These are phyloP conservation scores for Niveomyces coronatus DNA, from an alignment of 2,329 filamentous ascomycete species.

Conservation along the genomic window DNA sequence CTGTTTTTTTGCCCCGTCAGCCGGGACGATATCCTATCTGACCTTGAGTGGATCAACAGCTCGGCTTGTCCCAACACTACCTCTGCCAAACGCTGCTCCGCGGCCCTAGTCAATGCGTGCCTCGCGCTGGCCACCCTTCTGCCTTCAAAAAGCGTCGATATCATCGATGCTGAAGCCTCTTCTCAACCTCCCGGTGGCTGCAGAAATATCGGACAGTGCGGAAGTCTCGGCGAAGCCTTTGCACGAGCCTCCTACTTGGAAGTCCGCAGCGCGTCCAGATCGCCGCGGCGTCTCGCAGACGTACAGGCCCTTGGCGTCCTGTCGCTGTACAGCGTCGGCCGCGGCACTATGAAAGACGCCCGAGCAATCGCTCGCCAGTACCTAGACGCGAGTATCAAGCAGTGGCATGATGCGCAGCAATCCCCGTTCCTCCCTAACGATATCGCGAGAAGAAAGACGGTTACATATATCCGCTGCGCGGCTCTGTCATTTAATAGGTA, in stretches of 20 bases:
- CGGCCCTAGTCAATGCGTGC: background rate
- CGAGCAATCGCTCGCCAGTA: slow-evolving; percentile 1
- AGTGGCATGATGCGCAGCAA: background rate
- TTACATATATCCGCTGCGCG: background rate
- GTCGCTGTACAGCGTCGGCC: background rate
- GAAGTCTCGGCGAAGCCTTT: background rate
- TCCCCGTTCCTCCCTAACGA: background rate
- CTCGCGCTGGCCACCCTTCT: slow-evolving; percentile 1
- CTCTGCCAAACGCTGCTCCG: background rate
- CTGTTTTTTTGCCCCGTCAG: slow-evolving; percentile 1
- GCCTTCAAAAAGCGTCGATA: background rate
- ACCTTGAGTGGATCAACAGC: too few species aligned
- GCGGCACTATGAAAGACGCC: slow-evolving; percentile 2
- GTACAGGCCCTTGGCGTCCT: slow-evolving; percentile 4
- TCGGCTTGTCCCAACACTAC: too few species aligned
- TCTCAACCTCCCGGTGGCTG: too few species aligned
- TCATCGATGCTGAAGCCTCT: background rate
- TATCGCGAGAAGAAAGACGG: background rate
- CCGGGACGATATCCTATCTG: background rate
- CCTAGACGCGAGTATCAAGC: background rate
- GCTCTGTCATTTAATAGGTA: slow-evolving; percentile 7
- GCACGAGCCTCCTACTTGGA: background rate
- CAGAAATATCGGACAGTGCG: background rate
- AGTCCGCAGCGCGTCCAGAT: background rate
- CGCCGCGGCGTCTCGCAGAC: background rate